Evolutionary conservation across 768 basidiomycete genomes (phyloP), one percentile per base, ranked within the genome.

Genomic region (Agaricus subrufescens): DNA sequence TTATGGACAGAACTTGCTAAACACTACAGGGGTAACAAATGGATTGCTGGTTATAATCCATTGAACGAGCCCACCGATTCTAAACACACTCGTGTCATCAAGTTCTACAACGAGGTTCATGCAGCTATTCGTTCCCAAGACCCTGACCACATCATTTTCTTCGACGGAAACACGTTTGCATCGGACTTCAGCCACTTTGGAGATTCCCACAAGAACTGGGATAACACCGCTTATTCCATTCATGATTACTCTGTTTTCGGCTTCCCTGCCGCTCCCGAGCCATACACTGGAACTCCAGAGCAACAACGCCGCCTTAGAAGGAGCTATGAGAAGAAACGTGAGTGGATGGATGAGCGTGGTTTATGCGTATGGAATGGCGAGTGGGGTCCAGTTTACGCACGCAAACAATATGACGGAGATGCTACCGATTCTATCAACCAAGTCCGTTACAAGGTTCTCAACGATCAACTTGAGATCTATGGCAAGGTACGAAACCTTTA

Each of bases 11-110:
- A 89, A 63, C 75, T 92, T 34, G 87, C 91, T 0, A 75, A 73
- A 63, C 88, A 89, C 67, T 91, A 92, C 76, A 84, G 77, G 60
- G 78, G 74, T 56, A 89, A 93, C 69, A 76, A 81, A 58, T 91
- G 90, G 90, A 84, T 93, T 57, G 91, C 89, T 1, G 89, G 91
- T 15, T 94, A 89, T 72, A 93, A 93, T 69, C 87, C 85, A 3
- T 73, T 94, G 46, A 94, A 93, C 77, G 91, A 94, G 71, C 78
- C 88, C 38, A 83, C 89, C 3, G 91, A 92, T 65, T 72, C 83
- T 14, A 73, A 81, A 47, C 87, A 89, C 67, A 77, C 73, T 10
- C 75, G 85, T 46, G 70, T 94, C 52, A 63, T 91, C 58, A 66
- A 60, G 6, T 91, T 86, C 72, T 92, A 92, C 71, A 77, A 83